Conservation (phyloP, 257 asterid genomes). For the Ophiorrhiza pumila region DNA sequence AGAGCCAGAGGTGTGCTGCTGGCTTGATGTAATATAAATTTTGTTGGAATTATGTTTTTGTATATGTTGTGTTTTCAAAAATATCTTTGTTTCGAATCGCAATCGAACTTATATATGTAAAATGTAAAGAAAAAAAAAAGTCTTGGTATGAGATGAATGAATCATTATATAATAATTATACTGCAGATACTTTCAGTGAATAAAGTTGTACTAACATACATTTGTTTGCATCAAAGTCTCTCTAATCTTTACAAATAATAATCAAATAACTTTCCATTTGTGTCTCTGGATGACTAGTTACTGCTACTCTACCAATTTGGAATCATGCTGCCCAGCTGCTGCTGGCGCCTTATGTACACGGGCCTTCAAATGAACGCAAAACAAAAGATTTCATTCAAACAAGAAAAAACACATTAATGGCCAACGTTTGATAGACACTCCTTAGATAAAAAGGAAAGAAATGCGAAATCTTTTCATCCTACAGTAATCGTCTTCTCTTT, state of each 20-base stretch:
- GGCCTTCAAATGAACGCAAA: too few species aligned
- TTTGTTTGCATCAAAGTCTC: too few species aligned
- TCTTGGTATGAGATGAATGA: neutral
- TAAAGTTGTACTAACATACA: too few species aligned
- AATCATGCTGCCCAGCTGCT: neutral
- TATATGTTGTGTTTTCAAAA: neutral
- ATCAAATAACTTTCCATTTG: too few species aligned
- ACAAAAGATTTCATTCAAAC: neutral
- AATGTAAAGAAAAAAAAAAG: too few species aligned
- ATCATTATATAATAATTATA: too few species aligned
- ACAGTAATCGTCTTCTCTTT: constrained; percentile 1
- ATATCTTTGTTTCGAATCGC: too few species aligned
- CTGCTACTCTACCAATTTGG: neutral
- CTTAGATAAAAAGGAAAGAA: neutral
- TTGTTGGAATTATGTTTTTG: neutral
- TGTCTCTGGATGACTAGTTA: too few species aligned
- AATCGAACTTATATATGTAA: too few species aligned
- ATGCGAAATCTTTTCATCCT: neutral
- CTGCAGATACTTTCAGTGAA: too few species aligned
- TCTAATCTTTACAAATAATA: too few species aligned
- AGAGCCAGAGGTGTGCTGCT: neutral
- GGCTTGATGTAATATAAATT: neutral
- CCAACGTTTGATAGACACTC: neutral
- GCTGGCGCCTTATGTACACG: neutral
- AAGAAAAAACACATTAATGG: too few species aligned